Evolutionary conservation across 2,329 filamentous ascomycete species (phyloP), one percentile per base, ranked within the genome.

Genomic region (Fusarium dlaminii): DNA sequence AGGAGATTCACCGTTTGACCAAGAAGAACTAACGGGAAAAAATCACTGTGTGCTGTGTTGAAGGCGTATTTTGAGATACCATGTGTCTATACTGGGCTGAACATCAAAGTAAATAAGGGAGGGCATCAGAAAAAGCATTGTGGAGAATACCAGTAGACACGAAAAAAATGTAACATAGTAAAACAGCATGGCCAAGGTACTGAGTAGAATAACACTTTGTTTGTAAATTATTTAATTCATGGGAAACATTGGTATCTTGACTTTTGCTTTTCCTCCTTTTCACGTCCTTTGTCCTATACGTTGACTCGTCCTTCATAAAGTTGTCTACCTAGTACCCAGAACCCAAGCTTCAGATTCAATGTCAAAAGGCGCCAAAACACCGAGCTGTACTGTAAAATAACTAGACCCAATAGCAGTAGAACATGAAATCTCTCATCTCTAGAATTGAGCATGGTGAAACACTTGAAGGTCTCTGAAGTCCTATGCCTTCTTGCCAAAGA

Each of bases 1-100:
- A 97, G 80, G 96, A 99, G 83, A 91, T 98, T 65, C 94, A 98
- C 82, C 89, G 93, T 54, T 83, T 91, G 68, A 90, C 89, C 40
- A 88, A 87, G 78, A 81, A 81, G 79, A 81, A 81, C 55, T 83
- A 65, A 73, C 22, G 17, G 42, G 27, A 18, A n/a, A 48, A 30
- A 20, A 8, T 17, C 17, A 40, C 29, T 30, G 17, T 24, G 32
- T 29, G 22, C 29, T n/a, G 32, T 66, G n/a, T 55, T 42, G 18
- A 42, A 29, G 45, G n/a, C 24, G 45, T 65, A 51, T 63, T 45
- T 45, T 46, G 30, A 63, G 40, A 64, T 62, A 66, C 37, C 54
- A 57, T 34, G 40, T 27, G 36, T 43, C 39, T 9, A 42, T 39
- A 29, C 22, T 24, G 40, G 58, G 11, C 29, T 39, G 29, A 36